Percentiles rank a stretch among this genome's conserved stretches.
Evolutionary conservation across 2,329 filamentous ascomycete genomes (phyloP).

Genomic region (Xylaria hypoxylon): DNA sequence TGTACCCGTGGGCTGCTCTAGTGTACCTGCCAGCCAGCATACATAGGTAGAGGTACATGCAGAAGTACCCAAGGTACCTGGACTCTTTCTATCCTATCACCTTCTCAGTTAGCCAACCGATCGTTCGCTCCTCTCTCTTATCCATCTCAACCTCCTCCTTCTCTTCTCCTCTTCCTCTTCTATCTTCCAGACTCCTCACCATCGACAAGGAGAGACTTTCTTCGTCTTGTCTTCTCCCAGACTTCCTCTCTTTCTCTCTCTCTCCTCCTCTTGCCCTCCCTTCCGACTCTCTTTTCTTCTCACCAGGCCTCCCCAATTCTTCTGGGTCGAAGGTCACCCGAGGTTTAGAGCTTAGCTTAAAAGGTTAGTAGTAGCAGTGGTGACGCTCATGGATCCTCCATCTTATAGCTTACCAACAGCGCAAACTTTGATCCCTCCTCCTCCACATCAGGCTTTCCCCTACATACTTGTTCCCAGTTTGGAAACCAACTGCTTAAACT

Average conservation of each 20-base stretch:
- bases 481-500: constrained; percentile 11
- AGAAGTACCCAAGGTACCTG: constrained; percentile 36
- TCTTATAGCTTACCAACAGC: neutral
- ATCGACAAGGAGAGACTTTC: constrained; percentile 36
- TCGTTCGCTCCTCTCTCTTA: constrained; percentile 48
- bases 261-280: constrained; percentile 45
- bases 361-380: constrained; percentile 46
- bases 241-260: constrained; percentile 41
- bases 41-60: constrained; percentile 15
- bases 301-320: constrained; percentile 54
- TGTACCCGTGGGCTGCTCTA: constrained; percentile 23
- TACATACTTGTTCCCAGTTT: neutral
- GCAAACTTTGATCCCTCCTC: neutral
- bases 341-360: constrained; percentile 46
- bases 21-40: constrained; percentile 24
- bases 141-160: constrained; percentile 44
- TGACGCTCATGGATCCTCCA: constrained; percentile 38
- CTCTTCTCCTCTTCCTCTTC: constrained; percentile 42
- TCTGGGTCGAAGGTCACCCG: constrained; percentile 44
- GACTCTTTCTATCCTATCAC: constrained; percentile 37
- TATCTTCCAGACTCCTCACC: constrained; percentile 42
- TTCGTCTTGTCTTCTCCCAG: constrained; percentile 41
- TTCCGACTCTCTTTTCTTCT: constrained; percentile 52
- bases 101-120: constrained; percentile 47
- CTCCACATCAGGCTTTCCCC: neutral